phyloP scores from a whole-genome alignment of 257 asterid species.

The Mentha longifolia region DNA sequence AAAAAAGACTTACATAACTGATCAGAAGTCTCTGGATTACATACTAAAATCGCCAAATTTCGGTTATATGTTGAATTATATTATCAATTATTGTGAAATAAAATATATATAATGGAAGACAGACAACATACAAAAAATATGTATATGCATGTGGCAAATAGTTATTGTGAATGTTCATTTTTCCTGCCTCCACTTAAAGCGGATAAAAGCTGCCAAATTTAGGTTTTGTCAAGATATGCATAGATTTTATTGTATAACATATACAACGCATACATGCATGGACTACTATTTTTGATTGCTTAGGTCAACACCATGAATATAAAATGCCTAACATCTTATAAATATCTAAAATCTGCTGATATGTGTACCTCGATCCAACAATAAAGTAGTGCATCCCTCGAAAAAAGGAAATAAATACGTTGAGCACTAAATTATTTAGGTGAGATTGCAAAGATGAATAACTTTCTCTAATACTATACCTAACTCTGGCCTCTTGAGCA shows the following conservation, averaged over 20 bases:
- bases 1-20: no score
- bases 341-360: not conserved
- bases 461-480: conserved; percentile 2
- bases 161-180: no score
- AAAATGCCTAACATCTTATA: not conserved
- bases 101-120: no score
- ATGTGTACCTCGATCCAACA: conserved; percentile 4
- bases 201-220: no score
- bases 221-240: no score
- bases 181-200: no score
- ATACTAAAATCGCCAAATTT: no score
- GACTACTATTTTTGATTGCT: conserved; percentile 10
- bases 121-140: no score
- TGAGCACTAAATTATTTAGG: conserved; percentile 22
- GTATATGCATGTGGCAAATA: no score
- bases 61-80: no score
- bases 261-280: not conserved
- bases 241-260: not conserved
- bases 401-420: not conserved
- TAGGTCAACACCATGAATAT: conserved; percentile 17
- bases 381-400: not conserved
- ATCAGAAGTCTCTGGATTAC: no score
- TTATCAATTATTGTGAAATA: no score
- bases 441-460: conserved; percentile 21
- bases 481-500: conserved; percentile 10